These are phyloP conservation scores for Podila minutissima DNA, from an alignment of 192 early-diverging fungal genomes.

Conservation along the genomic window DNA sequence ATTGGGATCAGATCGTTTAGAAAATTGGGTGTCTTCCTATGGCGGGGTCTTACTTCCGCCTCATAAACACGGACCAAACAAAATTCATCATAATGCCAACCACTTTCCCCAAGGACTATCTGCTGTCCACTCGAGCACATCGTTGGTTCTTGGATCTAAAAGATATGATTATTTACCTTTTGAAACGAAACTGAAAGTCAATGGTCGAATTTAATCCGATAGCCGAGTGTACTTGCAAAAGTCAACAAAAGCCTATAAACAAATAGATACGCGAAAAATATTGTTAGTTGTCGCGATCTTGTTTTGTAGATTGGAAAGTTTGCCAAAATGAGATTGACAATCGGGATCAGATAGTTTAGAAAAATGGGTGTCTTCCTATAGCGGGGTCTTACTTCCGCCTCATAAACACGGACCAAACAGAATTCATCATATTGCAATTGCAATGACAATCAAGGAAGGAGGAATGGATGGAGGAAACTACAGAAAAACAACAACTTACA, in stretches of 20 bases:
- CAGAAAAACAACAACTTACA: no score
- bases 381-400: constrained; percentile 54
- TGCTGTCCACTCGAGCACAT: no score
- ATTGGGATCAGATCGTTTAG: constrained; percentile 49
- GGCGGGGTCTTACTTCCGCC: constrained; percentile 52
- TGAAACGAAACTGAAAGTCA: no score
- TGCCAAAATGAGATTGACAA: not conserved
- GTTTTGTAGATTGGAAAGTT: no score
- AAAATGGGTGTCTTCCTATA: constrained; percentile 46
- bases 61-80: constrained; percentile 58
- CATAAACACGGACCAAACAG: constrained; percentile 57
- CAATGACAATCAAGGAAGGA: not conserved
- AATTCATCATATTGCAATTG: constrained; percentile 45
- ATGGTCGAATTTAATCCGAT: no score
- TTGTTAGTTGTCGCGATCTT: no score
- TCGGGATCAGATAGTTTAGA: constrained; percentile 50
- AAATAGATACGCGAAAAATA: no score
- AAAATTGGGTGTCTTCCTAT: constrained; percentile 51
- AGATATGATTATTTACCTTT: no score
- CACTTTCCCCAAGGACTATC: not conserved
- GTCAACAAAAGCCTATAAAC: no score
- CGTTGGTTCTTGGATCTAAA: no score
- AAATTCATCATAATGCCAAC: constrained; percentile 45
- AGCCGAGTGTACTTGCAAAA: no score
- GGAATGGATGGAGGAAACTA: not conserved